Evolutionary conservation across 2,329 filamentous ascomycete species (phyloP).

Genomic region (Endocalyx cinctus): DNA sequence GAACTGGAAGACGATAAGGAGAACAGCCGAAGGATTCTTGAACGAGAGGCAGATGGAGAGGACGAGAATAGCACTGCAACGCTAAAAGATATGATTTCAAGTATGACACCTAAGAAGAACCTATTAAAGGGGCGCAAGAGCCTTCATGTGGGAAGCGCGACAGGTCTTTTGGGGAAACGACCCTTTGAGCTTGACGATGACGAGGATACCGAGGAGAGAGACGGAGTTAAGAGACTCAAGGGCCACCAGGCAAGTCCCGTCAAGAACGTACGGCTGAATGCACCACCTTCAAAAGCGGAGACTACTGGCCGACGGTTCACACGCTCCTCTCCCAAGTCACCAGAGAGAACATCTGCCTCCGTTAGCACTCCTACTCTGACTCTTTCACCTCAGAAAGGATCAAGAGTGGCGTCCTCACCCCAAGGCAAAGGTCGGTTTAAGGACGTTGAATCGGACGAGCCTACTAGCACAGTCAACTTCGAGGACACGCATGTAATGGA

Average conservation of each 20-base stretch:
- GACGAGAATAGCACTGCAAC: constrained; percentile 62
- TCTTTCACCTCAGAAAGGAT: constrained; percentile 44
- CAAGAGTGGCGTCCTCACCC: constrained; percentile 47
- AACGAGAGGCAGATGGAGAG: constrained; percentile 48
- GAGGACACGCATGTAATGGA: constrained; percentile 37
- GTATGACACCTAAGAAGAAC: constrained; percentile 71
- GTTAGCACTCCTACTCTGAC: constrained; percentile 37
- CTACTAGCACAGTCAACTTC: constrained; percentile 38
- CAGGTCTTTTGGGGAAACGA: constrained; percentile 68
- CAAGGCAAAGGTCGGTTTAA: constrained; percentile 52
- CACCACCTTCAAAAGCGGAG: constrained; percentile 64
- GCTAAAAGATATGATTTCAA: constrained; percentile 72
- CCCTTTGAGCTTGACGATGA: constrained; percentile 66
- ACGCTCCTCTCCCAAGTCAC: constrained; percentile 43
- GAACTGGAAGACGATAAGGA: constrained; percentile 59
- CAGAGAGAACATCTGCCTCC: constrained; percentile 34
- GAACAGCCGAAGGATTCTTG: constrained; percentile 50
- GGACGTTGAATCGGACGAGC: constrained; percentile 45
- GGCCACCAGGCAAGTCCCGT: constrained; percentile 71
- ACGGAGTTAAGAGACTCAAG: constrained; percentile 65
- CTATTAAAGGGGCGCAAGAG: constrained; percentile 66
- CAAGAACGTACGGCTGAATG: constrained; percentile 67
- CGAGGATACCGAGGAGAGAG: constrained; percentile 54
- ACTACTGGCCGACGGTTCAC: constrained; percentile 55
- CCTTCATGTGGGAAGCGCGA: constrained; percentile 69